Percentiles rank a stretch among this genome's conserved stretches.
These are phyloP conservation scores for Ogataea pilisensis DNA, from an alignment of 805 yeast genomes.

Conservation along the genomic window DNA sequence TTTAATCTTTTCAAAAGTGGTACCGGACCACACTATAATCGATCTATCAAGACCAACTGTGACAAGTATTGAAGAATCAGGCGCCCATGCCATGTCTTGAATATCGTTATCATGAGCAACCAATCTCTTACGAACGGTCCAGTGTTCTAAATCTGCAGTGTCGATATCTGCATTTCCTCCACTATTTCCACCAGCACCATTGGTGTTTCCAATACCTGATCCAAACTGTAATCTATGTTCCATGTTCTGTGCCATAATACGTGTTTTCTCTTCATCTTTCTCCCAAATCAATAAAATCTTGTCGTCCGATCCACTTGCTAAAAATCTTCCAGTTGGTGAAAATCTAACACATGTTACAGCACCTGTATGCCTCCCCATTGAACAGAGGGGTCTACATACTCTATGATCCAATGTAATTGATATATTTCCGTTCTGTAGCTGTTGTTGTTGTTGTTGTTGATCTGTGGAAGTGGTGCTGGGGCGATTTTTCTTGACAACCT, in stretches of 20 bases:
- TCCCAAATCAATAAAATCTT: constrained; percentile 91
- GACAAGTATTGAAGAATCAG: constrained; percentile 84
- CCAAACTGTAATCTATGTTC: constrained; percentile 20
- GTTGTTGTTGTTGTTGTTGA: constrained; percentile 4
- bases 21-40: constrained; percentile 90
- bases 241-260: constrained; percentile 31
- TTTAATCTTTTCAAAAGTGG: constrained; percentile 84
- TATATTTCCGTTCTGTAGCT: not conserved
- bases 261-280: constrained; percentile 66
- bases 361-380: constrained; percentile 94
- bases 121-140: constrained; percentile 88
- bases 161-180: constrained; percentile 39
- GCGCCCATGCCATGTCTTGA: constrained; percentile 98
- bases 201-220: not conserved
- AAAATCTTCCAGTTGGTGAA: constrained; percentile 84
- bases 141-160: constrained; percentile 75
- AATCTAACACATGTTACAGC: constrained; percentile 93
- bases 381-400: constrained; percentile 63
- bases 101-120: constrained; percentile 98
- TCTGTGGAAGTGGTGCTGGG: not conserved
- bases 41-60: constrained; percentile 94
- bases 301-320: constrained; percentile 96
- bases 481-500: constrained; percentile 10
- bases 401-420: constrained; percentile 25
- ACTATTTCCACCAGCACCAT: constrained; percentile 31